Evolutionary conservation across 179 eudicot genomes (phyloP), one percentile per base, ranked within the genome.

Genomic region (Spinacia oleracea): DNA sequence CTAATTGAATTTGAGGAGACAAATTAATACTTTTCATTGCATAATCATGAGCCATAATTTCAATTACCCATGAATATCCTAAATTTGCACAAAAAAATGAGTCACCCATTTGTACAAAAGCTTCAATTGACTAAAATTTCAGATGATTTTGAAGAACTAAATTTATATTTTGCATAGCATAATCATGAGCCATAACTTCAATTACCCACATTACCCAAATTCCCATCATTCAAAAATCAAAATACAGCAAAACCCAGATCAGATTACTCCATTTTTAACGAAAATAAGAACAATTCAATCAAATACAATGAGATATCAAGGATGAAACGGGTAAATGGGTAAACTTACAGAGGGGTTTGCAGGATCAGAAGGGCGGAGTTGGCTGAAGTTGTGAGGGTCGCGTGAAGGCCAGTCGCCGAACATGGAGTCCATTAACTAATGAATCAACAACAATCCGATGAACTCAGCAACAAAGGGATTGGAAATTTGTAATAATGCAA

Each of bases 301-400:
- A 15, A 75, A n/a, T 21, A 72, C 25, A 46, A 15, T 6, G 67
- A 72, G 40, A 23, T 68, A n/a, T 35, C 1, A 59, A 46, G 72
- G 40, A 21, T 25, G 53, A 45, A 65, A 15, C 2, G 16, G 34
- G 34, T 70, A 70, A n/a, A n/a, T n/a, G n/a, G n/a, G n/a, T n/a
- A n/a, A n/a, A 27, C 80, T 88, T 83, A 92, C 97, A 75, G 93
- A 92, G 42, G 97, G 92, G 59, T 82, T 88, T 7, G 89, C 85
- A 75, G 93, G 93, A 85, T 92, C 96, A 76, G 91, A 86, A 48
- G 93, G 92, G 14, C 96, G 92, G 69, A 91, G 88, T 59, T 89
- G 96, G 90, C 88, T 92, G 89, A 92, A 92, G 82, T 92, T 92
- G 82, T 90, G 96, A 65, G 97, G 96, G 71, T 92, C 89, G 53